Base-by-base conservation (phyloP, 768 basidiomycete genomes). In the Rhodotorula paludigena region DNA sequence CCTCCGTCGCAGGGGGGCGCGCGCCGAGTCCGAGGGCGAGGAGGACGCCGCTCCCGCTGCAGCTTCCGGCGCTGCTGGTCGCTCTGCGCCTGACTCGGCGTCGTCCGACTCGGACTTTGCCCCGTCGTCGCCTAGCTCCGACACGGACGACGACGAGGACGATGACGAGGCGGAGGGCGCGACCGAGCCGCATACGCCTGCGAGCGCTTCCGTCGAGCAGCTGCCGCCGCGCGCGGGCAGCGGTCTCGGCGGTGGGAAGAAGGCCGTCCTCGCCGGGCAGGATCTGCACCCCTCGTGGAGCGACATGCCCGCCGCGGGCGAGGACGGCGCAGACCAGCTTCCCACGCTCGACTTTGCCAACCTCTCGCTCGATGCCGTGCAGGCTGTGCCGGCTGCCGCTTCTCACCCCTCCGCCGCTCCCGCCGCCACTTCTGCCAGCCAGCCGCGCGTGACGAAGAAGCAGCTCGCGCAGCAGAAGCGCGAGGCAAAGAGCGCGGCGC, bases 291-390 rank as follows among this genome's bases (percentile, higher is more conserved):
- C 64, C 36, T 59, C 57, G 47, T 71, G 64, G 63, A 52, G 53
- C 36, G 63, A 64, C 53, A 49, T 63, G 52, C 64, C 61, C 2
- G 47, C 49, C 12, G 57, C 21, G 10, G 64, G 61, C 4, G 57
- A 71, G 42, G 47, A 41, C 8, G 69, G 69, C 32, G 62, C 61
- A 28, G 21, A 20, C 25, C 18, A 25, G 21, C 57, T 68, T 8
- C 67, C 67, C 9, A 63, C 63, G n/a, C 62, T 68, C 53, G 67
- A 68, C 58, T 68, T 68, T 54, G 61, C 62, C 20, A 51, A 62
- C 21, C 57, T 68, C 32, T 63, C 67, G 25, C 55, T 72, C 60
- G 66, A 64, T 25, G 54, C 59, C 23, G 59, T 62, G 2, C 47
- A 60, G 25, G 54, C 59, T 5, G 25, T 53, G 15, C 47, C 53